phyloP scores from a whole-genome alignment of 2,329 filamentous ascomycete genomes.

The Passalora sequoiae region DNA sequence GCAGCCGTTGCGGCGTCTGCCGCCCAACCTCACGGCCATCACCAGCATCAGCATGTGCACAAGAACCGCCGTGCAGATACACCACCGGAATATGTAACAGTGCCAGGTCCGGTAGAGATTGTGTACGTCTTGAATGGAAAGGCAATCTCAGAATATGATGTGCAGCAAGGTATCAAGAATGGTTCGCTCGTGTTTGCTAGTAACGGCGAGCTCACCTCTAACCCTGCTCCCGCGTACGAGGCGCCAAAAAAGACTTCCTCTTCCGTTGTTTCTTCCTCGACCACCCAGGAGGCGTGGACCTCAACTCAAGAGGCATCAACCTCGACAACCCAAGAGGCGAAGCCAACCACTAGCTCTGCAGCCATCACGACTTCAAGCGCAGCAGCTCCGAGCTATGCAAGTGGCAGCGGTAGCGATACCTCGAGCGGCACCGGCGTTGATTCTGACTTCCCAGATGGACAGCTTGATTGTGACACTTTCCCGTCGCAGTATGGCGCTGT shows the following conservation, averaged over 20 bases:
- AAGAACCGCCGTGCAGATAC: slow-evolving; percentile 45
- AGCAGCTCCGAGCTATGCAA: background rate
- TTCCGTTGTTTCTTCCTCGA: slow-evolving; percentile 20
- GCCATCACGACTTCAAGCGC: slow-evolving; percentile 6
- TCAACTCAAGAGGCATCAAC: slow-evolving; percentile 11
- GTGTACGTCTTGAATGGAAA: slow-evolving; percentile 68
- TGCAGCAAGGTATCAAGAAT: slow-evolving; percentile 64
- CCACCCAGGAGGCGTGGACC: slow-evolving; percentile 7
- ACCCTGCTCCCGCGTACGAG: slow-evolving; percentile 29
- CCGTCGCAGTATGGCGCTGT: slow-evolving; percentile 77
- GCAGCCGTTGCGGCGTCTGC: slow-evolving; percentile 42
- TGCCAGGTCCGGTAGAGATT: slow-evolving; percentile 58
- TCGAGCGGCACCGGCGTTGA: slow-evolving; percentile 52
- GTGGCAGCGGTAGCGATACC: slow-evolving; percentile 6
- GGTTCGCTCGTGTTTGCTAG: slow-evolving; percentile 62
- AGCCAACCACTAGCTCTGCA: background rate
- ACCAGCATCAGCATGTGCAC: slow-evolving; percentile 57
- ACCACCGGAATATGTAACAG: slow-evolving; percentile 48
- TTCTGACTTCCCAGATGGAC: slow-evolving; percentile 68
- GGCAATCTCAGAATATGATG: slow-evolving; percentile 57
- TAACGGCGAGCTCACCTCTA: slow-evolving; percentile 35
- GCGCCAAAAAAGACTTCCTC: slow-evolving; percentile 16
- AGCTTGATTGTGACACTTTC: slow-evolving; percentile 66
- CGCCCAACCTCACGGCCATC: slow-evolving; percentile 52
- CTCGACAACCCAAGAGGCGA: background rate